Evolutionary conservation across 2,329 filamentous ascomycete genomes (phyloP), one percentile per base, ranked within the genome.

Genomic region (Cytospora schulzeri): DNA sequence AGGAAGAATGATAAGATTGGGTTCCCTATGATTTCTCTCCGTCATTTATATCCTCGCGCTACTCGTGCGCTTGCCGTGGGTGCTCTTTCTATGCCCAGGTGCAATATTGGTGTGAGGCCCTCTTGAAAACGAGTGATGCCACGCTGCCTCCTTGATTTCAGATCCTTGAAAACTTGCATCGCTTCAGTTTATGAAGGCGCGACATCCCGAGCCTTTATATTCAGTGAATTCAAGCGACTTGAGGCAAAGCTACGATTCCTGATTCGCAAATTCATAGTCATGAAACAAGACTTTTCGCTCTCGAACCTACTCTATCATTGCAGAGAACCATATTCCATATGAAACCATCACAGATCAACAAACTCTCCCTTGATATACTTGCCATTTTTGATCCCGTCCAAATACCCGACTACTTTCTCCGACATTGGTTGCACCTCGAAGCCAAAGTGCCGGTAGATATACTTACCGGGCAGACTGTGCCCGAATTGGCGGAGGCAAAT

Each of bases 401-500:
- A n/a, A 33, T 63, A 63, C 5, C 12, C 35, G 9, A 19, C 28
- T 2, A 63, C 7, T 22, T 63, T 63, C 2, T 48, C 56, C 7
- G 45, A 2, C 45, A 48, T 48, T n/a, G n/a, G 22, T 2, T 48
- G n/a, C 4, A 48, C n/a, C 8, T 83, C 79, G 67, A 81, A 85
- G 0, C 82, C 81, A 68, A 86, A 86, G 67, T 79, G 79, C 66
- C 79, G 77, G 68, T 86, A 86, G 3, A 81, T 81, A 15, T 76
- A 77, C 65, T 79, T 78, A 0, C 81, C 78, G 0, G 83, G 82
- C 65, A 85, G 69, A 22, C 77, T 80, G 67, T 85, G 79, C 0
- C 83, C 83, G 66, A 85, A 86, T 0, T 74, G 72, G 55, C 75
- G 78, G 75, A 85, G 77, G 53, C 76, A 80, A 55, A 76, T 74